Evolutionary conservation across 2,329 filamentous ascomycete species (phyloP).

Genomic region (Myriosclerotinia scirpicola): DNA sequence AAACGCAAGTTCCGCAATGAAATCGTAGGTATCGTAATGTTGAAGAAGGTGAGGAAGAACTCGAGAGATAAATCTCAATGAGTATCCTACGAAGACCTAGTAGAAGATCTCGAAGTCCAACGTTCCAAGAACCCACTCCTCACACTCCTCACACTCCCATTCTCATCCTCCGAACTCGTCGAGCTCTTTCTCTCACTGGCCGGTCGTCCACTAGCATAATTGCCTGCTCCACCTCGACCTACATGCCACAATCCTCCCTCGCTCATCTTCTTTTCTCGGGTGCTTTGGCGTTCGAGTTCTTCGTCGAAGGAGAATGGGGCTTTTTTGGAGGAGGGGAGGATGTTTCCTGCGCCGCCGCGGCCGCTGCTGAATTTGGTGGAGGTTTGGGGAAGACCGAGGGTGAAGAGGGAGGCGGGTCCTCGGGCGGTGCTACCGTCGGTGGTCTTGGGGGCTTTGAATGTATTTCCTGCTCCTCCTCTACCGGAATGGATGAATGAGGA

Average conservation of each 20-base stretch:
- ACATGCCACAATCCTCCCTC: slow-evolving; percentile 36
- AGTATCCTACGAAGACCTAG: neutral
- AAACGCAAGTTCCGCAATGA: neutral
- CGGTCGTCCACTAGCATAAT: slow-evolving; percentile 24
- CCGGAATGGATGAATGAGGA: slow-evolving; percentile 36
- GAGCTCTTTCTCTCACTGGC: slow-evolving; percentile 18
- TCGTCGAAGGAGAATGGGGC: slow-evolving; percentile 41
- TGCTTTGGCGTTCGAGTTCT: slow-evolving; percentile 37
- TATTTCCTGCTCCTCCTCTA: slow-evolving; percentile 41
- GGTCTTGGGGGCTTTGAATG: slow-evolving; percentile 38
- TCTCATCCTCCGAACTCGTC: neutral
- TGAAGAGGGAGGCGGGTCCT: slow-evolving; percentile 38
- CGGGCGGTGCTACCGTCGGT: slow-evolving; percentile 31
- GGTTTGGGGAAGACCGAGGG: slow-evolving; percentile 33
- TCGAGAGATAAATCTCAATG: no score
- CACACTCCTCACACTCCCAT: slow-evolving; percentile 11
- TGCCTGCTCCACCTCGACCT: slow-evolving; percentile 40
- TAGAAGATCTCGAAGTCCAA: slow-evolving; percentile 9
- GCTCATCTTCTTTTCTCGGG: slow-evolving; percentile 36
- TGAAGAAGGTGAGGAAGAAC: rapidly evolving
- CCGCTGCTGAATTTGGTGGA: slow-evolving; percentile 37
- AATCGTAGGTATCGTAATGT: neutral
- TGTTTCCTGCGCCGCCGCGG: slow-evolving; percentile 41
- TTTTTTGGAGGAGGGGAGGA: slow-evolving; percentile 34
- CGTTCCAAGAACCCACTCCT: slow-evolving; percentile 15